Evolutionary conservation across 108 stramenopile species (phyloP).

Genomic region (Stephanodiscus triporus): DNA sequence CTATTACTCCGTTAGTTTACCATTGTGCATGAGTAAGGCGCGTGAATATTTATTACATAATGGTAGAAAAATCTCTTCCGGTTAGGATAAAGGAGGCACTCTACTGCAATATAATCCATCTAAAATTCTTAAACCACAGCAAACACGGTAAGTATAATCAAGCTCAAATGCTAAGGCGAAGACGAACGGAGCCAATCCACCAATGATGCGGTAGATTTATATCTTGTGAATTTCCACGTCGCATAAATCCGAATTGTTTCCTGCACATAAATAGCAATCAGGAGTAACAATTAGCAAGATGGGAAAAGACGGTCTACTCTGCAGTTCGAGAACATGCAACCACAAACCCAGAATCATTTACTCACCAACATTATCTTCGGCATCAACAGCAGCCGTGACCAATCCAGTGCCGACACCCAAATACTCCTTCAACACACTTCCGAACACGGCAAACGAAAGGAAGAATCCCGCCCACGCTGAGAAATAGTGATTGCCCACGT

Average conservation of each 20-base stretch:
- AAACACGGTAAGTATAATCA: not conserved
- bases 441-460: constrained; percentile 44
- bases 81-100: too few species aligned
- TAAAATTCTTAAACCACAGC: too few species aligned
- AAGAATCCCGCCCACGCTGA: constrained; percentile 53
- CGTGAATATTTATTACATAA: too few species aligned
- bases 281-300: not conserved
- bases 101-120: too few species aligned
- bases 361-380: constrained; percentile 11
- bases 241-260: not conserved
- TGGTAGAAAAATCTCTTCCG: too few species aligned
- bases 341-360: not conserved
- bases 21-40: too few species aligned
- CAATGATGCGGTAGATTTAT: constrained; percentile 1
- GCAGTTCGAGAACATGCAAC: not conserved
- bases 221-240: constrained; percentile 6
- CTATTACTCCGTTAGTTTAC: too few species aligned
- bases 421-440: constrained; percentile 54
- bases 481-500: constrained; percentile 51
- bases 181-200: not conserved
- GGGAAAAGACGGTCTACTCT: not conserved
- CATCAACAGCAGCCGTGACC: not conserved
- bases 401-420: constrained; percentile 29
- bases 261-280: not conserved
- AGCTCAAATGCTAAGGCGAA: not conserved